phyloP scores from a whole-genome alignment of 1,284 basidiomycete species.

The Stereum hirsutum region DNA sequence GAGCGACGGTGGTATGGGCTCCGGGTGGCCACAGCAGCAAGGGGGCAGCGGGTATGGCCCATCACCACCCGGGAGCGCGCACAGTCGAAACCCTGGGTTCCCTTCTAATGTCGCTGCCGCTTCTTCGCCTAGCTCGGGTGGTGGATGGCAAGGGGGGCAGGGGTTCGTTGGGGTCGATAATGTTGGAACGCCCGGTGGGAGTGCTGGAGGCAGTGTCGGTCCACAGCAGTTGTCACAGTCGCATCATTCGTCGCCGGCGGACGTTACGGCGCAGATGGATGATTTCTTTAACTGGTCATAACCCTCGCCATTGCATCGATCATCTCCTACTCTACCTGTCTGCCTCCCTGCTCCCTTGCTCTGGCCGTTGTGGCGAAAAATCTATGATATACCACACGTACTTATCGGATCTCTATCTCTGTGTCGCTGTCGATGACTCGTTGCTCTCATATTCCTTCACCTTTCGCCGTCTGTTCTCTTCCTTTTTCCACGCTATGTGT shows the following conservation, averaged over 20 bases:
- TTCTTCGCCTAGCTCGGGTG: background rate
- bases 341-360: background rate
- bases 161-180: background rate
- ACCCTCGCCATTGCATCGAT: no score
- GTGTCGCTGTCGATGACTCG: no score
- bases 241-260: background rate
- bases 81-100: conserved; percentile 11
- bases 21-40: background rate
- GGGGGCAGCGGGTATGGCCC: conserved; percentile 27
- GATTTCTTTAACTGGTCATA: conserved; percentile 4
- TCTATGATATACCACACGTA: no score
- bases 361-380: background rate
- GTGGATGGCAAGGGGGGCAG: background rate
- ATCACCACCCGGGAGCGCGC: conserved; percentile 27
- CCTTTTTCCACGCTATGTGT: background rate
- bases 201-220: background rate
- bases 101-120: background rate
- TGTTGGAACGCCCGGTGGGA: background rate
- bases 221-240: background rate
- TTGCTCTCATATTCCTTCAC: no score
- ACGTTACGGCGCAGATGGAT: background rate
- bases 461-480: background rate
- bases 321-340: background rate
- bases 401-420: no score
- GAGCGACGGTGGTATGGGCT: conserved; percentile 6